phyloP scores from a whole-genome alignment of 2,329 filamentous ascomycete species.

The Claviceps arundinis region DNA sequence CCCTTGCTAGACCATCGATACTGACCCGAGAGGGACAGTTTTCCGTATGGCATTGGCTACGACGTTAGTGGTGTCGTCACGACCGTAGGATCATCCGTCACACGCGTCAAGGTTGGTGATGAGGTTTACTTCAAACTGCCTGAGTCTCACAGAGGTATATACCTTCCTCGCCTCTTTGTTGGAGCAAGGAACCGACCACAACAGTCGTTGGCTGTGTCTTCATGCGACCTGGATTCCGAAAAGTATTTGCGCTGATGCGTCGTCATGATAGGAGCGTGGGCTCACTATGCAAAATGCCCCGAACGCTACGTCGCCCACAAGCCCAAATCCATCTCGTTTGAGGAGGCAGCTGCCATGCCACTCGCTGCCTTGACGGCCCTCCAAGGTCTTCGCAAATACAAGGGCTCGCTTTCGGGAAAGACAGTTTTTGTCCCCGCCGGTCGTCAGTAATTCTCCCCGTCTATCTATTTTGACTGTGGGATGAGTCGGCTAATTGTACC shows the following conservation, averaged over 20 bases:
- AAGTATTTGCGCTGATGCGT: not conserved
- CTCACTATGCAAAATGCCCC: constrained; percentile 21
- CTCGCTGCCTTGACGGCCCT: constrained; percentile 28
- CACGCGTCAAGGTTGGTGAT: constrained; percentile 18
- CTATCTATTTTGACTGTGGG: not conserved
- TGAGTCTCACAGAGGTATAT: constrained; percentile 10
- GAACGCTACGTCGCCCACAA: constrained; percentile 23
- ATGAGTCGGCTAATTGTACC: not conserved
- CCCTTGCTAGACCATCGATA: not conserved
- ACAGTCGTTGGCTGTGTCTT: not conserved
- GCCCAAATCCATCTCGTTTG: constrained; percentile 25
- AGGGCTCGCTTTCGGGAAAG: constrained; percentile 25
- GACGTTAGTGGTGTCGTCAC: constrained; percentile 26
- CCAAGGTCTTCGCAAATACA: constrained; percentile 21
- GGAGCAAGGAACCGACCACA: not conserved
- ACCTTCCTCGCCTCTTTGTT: not conserved
- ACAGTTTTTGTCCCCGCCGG: constrained; percentile 15
- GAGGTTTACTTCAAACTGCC: constrained; percentile 13
- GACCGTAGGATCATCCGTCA: constrained; percentile 20
- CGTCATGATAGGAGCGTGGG: constrained; percentile 19
- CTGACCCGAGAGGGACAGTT: constrained; percentile 10
- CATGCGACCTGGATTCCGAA: not conserved
- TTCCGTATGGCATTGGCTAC: constrained; percentile 30
- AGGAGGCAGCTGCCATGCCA: constrained; percentile 29
- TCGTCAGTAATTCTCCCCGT: constrained; percentile 7